Conservation (phyloP, 2,329 filamentous ascomycete species). For the Erysiphe pulchra region DNA sequence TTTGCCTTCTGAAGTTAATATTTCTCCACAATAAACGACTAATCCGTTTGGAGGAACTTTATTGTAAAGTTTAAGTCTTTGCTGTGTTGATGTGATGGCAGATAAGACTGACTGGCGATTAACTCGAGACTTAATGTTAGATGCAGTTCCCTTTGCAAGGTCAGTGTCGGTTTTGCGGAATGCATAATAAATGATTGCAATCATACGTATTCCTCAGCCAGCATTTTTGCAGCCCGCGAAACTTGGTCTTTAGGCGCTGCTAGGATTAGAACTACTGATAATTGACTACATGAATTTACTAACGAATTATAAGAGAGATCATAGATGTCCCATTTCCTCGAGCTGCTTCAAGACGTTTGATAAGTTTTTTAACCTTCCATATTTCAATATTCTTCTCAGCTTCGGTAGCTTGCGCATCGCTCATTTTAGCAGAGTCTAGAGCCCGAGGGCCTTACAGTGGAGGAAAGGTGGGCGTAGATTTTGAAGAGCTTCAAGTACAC, state of each 20-base stretch:
- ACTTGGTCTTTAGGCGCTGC: slow-evolving; percentile 93
- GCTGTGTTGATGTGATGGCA: slow-evolving; percentile 95
- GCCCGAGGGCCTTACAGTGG: background rate
- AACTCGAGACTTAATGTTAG: slow-evolving; percentile 98
- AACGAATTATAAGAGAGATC: slow-evolving; percentile 98
- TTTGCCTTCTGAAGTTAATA: slow-evolving; percentile 93
- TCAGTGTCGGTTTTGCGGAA: slow-evolving; percentile 3
- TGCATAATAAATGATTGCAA: background rate
- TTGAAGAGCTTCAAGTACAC: background rate
- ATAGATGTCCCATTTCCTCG: slow-evolving; percentile 97
- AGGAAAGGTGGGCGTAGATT: background rate
- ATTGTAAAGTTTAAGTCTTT: slow-evolving; percentile 96
- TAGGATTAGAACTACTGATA: background rate
- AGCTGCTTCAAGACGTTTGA: slow-evolving; percentile 92
- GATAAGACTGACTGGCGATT: slow-evolving; percentile 95
- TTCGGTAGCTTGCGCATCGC: slow-evolving; percentile 65
- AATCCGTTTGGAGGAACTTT: slow-evolving; percentile 95
- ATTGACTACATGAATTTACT: slow-evolving; percentile 12
- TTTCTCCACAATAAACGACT: slow-evolving; percentile 99
- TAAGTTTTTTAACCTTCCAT: slow-evolving; percentile 99
- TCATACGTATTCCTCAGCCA: slow-evolving; percentile 97
- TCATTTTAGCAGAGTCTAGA: slow-evolving; percentile 34
- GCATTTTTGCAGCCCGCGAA: slow-evolving; percentile 91
- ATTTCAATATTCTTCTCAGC: slow-evolving; percentile 91
- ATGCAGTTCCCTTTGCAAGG: slow-evolving; percentile 56